Percentiles rank a stretch among this genome's conserved stretches.
Conservation (phyloP, 148 eudicot genomes). For the Simmondsia chinensis region DNA sequence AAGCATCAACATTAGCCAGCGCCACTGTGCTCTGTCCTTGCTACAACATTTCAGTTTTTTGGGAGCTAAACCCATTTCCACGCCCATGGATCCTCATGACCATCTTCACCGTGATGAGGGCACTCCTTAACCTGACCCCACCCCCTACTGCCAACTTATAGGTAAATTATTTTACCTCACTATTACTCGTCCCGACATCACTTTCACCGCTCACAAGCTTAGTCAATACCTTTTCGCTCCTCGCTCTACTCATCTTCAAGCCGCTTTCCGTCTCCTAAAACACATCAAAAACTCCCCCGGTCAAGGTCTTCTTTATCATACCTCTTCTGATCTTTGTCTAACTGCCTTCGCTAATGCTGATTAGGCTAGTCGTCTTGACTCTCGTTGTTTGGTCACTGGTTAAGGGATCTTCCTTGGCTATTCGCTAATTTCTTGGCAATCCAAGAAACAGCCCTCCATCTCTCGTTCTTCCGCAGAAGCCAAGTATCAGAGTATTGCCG, state of each 20-base stretch:
- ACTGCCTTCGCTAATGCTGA: too few relatives aligned
- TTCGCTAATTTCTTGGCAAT: conserved; percentile 2
- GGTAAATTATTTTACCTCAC: neutral
- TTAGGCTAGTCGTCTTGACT: neutral
- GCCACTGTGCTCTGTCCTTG: neutral
- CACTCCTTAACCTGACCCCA: neutral
- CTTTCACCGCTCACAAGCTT: neutral
- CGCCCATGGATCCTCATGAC: neutral
- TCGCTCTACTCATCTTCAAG: neutral
- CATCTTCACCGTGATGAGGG: neutral
- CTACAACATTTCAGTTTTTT: neutral
- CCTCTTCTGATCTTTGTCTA: neutral
- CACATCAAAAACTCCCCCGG: neutral
- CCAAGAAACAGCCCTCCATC: neutral
- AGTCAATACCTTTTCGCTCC: neutral
- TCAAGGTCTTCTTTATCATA: neutral
- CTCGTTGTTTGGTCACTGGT: neutral
- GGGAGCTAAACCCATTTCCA: neutral
- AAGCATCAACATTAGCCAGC: neutral
- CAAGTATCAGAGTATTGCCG: neutral
- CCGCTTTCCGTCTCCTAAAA: neutral
- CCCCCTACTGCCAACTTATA: neutral
- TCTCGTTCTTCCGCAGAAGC: neutral
- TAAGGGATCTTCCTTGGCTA: neutral
- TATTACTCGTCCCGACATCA: neutral